Conservation (phyloP, 345 rosid species). For the Eucalyptus rudis region DNA sequence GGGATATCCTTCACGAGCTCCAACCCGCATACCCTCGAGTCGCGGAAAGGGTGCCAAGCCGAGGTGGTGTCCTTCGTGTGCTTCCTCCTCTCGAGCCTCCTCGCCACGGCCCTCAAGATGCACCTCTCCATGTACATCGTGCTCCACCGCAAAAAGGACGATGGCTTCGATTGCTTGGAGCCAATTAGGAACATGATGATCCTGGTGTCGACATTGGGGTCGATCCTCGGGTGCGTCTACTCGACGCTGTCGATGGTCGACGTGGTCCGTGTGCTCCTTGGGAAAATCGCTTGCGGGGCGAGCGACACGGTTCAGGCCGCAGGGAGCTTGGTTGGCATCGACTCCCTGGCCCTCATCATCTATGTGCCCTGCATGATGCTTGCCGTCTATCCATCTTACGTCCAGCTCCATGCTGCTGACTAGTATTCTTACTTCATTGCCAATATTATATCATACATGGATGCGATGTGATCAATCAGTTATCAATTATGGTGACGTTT, state of each 20-base stretch:
- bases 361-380: background rate
- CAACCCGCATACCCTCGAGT: background rate
- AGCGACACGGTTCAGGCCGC: background rate
- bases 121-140: background rate
- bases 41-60: background rate
- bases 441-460: background rate
- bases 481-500: background rate
- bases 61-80: conserved; percentile 16
- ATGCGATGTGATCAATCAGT: background rate
- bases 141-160: background rate
- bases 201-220: background rate
- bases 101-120: background rate
- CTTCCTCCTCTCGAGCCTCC: conserved; percentile 15
- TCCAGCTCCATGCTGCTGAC: too few relatives aligned
- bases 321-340: conserved; percentile 1
- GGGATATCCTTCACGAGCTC: conserved; percentile 7
- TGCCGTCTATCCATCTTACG: background rate
- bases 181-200: background rate
- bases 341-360: background rate
- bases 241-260: conserved; percentile 8
- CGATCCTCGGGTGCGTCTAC: conserved; percentile 3
- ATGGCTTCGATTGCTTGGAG: too few relatives aligned
- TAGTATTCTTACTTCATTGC: background rate
- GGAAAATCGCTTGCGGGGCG: conserved; percentile 3
- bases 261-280: conserved; percentile 13